Evolutionary conservation across 2,329 filamentous ascomycete species (phyloP).

Genomic region (Chaetoscypha palmicola): DNA sequence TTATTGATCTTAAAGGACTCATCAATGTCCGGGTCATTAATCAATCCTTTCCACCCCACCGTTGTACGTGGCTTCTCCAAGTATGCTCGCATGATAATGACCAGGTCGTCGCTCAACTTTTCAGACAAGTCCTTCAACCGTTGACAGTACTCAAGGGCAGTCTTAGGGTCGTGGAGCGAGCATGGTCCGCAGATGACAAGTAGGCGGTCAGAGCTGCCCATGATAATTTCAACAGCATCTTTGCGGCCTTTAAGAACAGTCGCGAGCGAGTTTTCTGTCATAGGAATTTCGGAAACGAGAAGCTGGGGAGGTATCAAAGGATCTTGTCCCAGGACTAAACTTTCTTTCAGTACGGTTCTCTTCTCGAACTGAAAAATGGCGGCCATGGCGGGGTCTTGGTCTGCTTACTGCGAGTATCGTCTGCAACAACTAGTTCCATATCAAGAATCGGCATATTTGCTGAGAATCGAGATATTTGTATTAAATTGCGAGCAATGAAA

Average conservation of each 20-base stretch:
- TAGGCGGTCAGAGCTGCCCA: constrained; percentile 59
- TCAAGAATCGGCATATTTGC: constrained; percentile 27
- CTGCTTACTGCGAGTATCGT: constrained; percentile 45
- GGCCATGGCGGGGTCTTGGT: constrained; percentile 17
- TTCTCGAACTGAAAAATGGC: not conserved
- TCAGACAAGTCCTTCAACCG: constrained; percentile 70
- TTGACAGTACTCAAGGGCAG: constrained; percentile 80
- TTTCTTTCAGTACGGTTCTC: constrained; percentile 3
- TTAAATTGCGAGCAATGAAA: too few relatives aligned
- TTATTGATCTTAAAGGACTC: constrained; percentile 99
- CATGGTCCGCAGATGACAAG: constrained; percentile 93
- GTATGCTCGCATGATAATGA: constrained; percentile 97
- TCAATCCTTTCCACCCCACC: constrained; percentile 97
- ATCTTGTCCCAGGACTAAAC: constrained; percentile 82
- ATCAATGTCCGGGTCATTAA: constrained; percentile 98
- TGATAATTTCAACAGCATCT: constrained; percentile 40
- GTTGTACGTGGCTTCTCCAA: constrained; percentile 98
- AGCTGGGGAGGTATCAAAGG: constrained; percentile 84
- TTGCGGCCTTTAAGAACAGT: constrained; percentile 66
- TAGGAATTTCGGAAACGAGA: constrained; percentile 78
- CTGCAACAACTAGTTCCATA: constrained; percentile 32
- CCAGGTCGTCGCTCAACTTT: constrained; percentile 75
- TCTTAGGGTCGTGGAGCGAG: constrained; percentile 89
- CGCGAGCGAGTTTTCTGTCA: constrained; percentile 52
- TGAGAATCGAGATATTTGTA: constrained; percentile 1